Evolutionary conservation across 2,329 filamentous ascomycete genomes (phyloP).

Genomic region (Mycosphaerella sp.): DNA sequence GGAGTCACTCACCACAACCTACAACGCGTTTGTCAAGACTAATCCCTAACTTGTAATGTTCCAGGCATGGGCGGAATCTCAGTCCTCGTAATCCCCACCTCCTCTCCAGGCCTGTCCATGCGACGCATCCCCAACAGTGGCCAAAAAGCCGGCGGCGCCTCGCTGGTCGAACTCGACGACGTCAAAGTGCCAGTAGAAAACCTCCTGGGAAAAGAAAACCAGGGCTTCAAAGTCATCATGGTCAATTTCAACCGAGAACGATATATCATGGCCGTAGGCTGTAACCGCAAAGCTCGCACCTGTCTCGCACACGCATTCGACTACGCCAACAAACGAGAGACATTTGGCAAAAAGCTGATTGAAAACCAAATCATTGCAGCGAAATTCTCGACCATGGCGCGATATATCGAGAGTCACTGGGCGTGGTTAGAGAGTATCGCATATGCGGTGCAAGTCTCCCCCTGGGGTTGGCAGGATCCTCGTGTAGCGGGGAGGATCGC

Average conservation of each 20-base stretch:
- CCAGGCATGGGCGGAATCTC: slow-evolving; percentile 44
- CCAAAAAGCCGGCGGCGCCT: slow-evolving; percentile 56
- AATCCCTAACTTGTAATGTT: no score
- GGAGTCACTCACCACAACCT: no score
- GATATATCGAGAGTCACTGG: slow-evolving; percentile 31
- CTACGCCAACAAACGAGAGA: slow-evolving; percentile 33
- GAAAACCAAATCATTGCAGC: slow-evolving; percentile 32
- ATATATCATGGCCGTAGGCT: slow-evolving; percentile 52
- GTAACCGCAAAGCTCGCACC: slow-evolving; percentile 50
- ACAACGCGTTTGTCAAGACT: no score
- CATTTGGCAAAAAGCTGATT: slow-evolving; percentile 34
- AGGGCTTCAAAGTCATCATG: slow-evolving; percentile 56
- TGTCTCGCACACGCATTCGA: slow-evolving; percentile 28
- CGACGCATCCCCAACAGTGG: slow-evolving; percentile 59
- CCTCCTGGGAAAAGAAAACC: slow-evolving; percentile 50
- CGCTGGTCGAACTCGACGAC: slow-evolving; percentile 48
- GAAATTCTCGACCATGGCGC: slow-evolving; percentile 32
- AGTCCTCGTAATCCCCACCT: slow-evolving; percentile 52
- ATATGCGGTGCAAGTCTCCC: slow-evolving; percentile 30
- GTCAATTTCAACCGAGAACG: slow-evolving; percentile 54
- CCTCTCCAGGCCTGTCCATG: slow-evolving; percentile 46
- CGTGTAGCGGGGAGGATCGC: slow-evolving; percentile 50
- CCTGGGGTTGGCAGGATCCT: slow-evolving; percentile 29
- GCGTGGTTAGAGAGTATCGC: slow-evolving; percentile 32
- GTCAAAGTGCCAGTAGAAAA: slow-evolving; percentile 51